Percentiles rank a stretch among this genome's conserved stretches.
These are phyloP conservation scores for Russula lepida DNA, from an alignment of 768 basidiomycete species.

Conservation along the genomic window DNA sequence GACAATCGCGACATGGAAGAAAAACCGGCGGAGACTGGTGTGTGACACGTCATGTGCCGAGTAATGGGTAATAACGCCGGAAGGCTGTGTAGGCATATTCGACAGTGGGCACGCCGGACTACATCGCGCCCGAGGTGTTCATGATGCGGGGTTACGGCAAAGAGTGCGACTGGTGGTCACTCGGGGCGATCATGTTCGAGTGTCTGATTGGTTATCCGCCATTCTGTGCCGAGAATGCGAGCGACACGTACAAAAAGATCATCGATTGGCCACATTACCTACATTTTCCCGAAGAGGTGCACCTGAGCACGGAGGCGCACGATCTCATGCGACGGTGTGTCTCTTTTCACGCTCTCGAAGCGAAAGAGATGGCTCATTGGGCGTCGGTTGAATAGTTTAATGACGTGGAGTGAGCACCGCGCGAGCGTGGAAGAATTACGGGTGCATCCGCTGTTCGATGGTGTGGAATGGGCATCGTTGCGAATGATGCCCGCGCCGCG, in stretches of 20 bases:
- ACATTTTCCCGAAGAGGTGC: slow-evolving; percentile 91
- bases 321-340: slow-evolving; percentile 75
- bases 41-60: slow-evolving; percentile 19
- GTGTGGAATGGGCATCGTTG: slow-evolving; percentile 87
- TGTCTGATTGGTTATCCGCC: slow-evolving; percentile 95
- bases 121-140: slow-evolving; percentile 97
- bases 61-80: neutral
- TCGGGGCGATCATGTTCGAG: slow-evolving; percentile 99
- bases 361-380: neutral
- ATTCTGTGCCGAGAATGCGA: slow-evolving; percentile 93
- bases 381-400: slow-evolving; percentile 43
- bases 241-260: slow-evolving; percentile 97
- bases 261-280: slow-evolving; percentile 88
- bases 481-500: slow-evolving; percentile 89
- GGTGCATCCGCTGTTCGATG: slow-evolving; percentile 85
- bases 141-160: slow-evolving; percentile 92
- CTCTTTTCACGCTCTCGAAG: neutral
- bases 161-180: slow-evolving; percentile 99
- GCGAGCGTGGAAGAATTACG: slow-evolving; percentile 81
- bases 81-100: slow-evolving; percentile 69
- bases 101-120: slow-evolving; percentile 93
- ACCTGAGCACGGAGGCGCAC: slow-evolving; percentile 85
- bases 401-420: slow-evolving; percentile 77
- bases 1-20: slow-evolving; percentile 97
- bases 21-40: slow-evolving; percentile 90